Evolutionary conservation across 78 protist species (phyloP), one percentile per base, ranked within the genome.

Genomic region (Corallochytrium limacisporum): DNA sequence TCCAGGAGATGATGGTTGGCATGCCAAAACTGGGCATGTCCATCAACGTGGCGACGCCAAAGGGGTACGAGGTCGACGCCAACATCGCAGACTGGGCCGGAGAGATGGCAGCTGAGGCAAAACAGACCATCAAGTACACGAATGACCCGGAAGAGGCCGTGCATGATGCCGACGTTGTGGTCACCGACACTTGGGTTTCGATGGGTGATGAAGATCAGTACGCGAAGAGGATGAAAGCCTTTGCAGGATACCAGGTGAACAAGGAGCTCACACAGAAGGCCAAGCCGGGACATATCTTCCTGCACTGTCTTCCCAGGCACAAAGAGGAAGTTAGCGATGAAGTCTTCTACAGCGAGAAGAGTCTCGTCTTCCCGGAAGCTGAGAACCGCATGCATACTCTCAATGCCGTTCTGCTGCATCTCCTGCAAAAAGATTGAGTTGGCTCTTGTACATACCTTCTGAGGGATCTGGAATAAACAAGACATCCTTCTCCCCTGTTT

Each of bases 281-380:
- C 38, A 55, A 71, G 22, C 53, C 56, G 20, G 67, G 72, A 42
- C 18, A 26, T 24, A 72, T 46, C 53, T 86, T 86, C 69, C 38
- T 86, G 81, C 80, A 86, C 73, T 77, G 83, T 72, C 61, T 81
- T 20, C 91, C 91, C 26, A 53, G 90, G 28, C 59, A 73, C 46
- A 0, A 4, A 61, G 89, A 84, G 62, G 79, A 70, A 46, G 79
- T 81, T 16, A 65, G 73, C 5, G 89, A 63, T 4, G 35, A 46
- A 18, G 91, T 86, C 36, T 59, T 86, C 55, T 81, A 81, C 33
- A 48, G 76, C 18, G 33, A 13, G 0, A 72, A 49, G 20, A 75
- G 83, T 22, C 37, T 78, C 26, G 72, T 84, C 31, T 78, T 65
- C 62, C 66, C 69, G 26, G 75, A 86, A 43, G 91, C 91, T 29